Evolutionary conservation across 129 eudicot species (phyloP).

Genomic region (Arctium lappa): DNA sequence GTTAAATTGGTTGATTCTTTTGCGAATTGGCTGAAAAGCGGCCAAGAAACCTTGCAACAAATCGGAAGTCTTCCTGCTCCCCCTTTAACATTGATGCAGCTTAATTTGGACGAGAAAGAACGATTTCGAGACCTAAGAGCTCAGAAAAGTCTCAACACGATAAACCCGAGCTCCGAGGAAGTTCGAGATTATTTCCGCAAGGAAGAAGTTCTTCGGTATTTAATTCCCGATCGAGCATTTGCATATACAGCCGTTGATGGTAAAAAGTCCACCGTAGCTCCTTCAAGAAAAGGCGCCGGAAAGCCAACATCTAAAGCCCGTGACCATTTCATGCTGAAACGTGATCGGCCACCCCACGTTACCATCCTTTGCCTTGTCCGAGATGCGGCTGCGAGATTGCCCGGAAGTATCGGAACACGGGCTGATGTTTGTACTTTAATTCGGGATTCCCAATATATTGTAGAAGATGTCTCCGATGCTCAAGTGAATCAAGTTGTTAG

Average conservation of each 20-base stretch:
- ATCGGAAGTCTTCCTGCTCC: conserved; percentile 94
- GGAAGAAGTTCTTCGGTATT: conserved; percentile 81
- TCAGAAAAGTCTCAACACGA: conserved; percentile 88
- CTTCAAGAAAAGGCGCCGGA: conserved; percentile 95
- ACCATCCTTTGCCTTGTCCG: conserved; percentile 93
- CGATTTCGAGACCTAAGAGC: conserved; percentile 91
- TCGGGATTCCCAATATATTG: conserved; percentile 90
- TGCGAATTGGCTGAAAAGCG: conserved; percentile 95
- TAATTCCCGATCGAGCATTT: conserved; percentile 89
- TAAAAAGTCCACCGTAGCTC: conserved; percentile 90
- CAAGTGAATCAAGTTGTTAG: conserved; percentile 95
- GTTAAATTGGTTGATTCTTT: conserved; percentile 90
- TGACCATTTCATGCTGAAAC: conserved; percentile 92
- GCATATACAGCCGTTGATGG: conserved; percentile 93
- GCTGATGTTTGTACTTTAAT: conserved; percentile 96
- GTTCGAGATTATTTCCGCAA: conserved; percentile 79
- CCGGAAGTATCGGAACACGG: conserved; percentile 91
- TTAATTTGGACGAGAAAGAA: conserved; percentile 80
- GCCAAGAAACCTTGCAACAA: conserved; percentile 92
- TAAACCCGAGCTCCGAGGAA: conserved; percentile 79
- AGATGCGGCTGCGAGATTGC: conserved; percentile 97
- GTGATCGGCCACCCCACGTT: conserved; percentile 94
- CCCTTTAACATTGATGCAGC: conserved; percentile 68
- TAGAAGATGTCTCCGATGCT: conserved; percentile 84
- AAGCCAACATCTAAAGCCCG: conserved; percentile 98